Evolutionary conservation across 257 asterid species (phyloP), one percentile per base, ranked within the genome.

Genomic region (Fraxinus anomala): DNA sequence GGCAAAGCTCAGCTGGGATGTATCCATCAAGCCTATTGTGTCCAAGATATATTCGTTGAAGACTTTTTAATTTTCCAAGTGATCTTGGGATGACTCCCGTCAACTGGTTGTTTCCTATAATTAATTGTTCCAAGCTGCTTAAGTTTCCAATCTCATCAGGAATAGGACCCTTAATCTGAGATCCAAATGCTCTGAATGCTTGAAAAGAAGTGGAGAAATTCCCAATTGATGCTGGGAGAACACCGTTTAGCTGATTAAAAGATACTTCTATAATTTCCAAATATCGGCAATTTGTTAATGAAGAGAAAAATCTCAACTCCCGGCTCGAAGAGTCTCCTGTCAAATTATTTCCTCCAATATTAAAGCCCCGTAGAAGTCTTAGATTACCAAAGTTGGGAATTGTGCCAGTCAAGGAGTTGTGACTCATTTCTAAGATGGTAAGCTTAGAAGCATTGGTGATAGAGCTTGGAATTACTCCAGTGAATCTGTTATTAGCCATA

Each of bases 401-500:
- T 1, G 84, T 51, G 13, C 92, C 92, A 39, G 66, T 19, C 16
- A 89, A 83, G 13, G 73, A 71, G 83, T 87, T 89, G 0, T 1
- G 0, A 0, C 0, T 0, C 77, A 86, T 30, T 31, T 0, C 47
- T 37, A 91, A 19, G 34, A 56, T 1, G 4, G 40, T 2, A 68
- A 91, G 89, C 23, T 79, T 82, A 59, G 94, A 76, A 77, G 90
- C 88, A 83, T 91, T 91, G 77, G 39, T 76, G 17, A 88, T 80
- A 31, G 79, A 88, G 39, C 81, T 56, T 13, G 92, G 91, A 30
- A 91, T 77, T 11, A 5, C 47, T n/a, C 96, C 94, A 61, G 76
- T 81, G 70, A 90, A 77, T 54, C 69, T 66, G 81, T 90, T 90
- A 0, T 0, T 11, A 5, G 68, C 26, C 67, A 82, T 13, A 34